Base-by-base conservation (phyloP, 495 filamentous ascomycete genomes). In the Aspergillus kassunensis region DNA sequence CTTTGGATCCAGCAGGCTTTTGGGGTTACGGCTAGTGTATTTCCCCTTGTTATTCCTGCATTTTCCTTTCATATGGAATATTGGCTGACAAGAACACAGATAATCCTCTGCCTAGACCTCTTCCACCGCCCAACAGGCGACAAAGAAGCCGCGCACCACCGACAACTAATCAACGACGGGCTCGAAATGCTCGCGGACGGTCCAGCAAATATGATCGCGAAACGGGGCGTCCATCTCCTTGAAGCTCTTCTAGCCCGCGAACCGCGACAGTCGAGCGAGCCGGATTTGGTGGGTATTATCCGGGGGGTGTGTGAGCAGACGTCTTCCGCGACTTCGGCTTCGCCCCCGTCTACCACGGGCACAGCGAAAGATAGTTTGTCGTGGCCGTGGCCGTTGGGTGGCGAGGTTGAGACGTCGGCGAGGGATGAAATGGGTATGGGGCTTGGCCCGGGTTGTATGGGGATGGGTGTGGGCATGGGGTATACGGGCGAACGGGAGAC, bases 201-300 rank as follows among this genome's bases (percentile, higher is more conserved):
- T 13, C 33, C 20, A 12, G 25, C 30, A 15, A 39, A 36, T 18
- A 49, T 49, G 45, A 49, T 49, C 24, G 45, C 45, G 19, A 39
- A 49, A 18, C 33, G 45, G 4, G 45, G 45, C 13, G 45, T 49
- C 12, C 23, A 21, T 12, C 35, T 49, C 12, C 33, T 49, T 0
- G 53, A 60, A 11, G 60, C 67, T 0, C 57, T 73, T 29, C 59
- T 58, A 24, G 56, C 31, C 21, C 62, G 31, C 12, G 46, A 51
- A 47, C 16, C 27, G 15, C 12, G 44, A 29, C 13, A 53, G 39
- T 10, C 34, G 8, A n/a, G 21, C 1, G 19, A 25, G 1, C 18
- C 48, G n/a, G 50, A 53, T 30, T 23, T 57, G 4, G 30, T 19
- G 13, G 49, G 40, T 1, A 44, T 52, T 18, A 44, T 52, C 9